Conservation (phyloP, 192 early-diverging fungal species). For the Coemansia asiatica region DNA sequence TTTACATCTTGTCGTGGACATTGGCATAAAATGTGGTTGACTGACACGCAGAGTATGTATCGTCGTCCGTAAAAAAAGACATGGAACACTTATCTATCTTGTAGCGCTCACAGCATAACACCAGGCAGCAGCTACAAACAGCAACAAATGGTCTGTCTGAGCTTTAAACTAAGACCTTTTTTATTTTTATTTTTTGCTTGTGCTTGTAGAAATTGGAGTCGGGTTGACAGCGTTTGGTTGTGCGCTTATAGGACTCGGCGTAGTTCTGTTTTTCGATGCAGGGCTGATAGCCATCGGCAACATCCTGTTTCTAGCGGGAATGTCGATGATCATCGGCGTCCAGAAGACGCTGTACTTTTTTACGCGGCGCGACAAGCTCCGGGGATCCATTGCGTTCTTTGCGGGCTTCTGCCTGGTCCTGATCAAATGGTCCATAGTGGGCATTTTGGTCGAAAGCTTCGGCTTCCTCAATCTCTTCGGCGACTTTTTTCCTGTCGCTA, state of each 20-base stretch:
- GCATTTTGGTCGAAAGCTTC: conserved; percentile 86
- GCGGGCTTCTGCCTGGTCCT: conserved; percentile 86
- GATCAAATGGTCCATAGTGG: conserved; percentile 84
- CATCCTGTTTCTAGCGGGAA: conserved; percentile 86
- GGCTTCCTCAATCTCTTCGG: conserved; percentile 98
- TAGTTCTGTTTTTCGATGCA: conserved; percentile 93
- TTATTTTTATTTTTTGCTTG: background rate
- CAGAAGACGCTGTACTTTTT: conserved; percentile 82
- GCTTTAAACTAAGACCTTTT: background rate
- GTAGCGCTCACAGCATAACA: background rate
- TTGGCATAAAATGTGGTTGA: conserved; percentile 61
- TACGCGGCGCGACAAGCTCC: conserved; percentile 78
- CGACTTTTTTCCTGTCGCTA: conserved; percentile 94
- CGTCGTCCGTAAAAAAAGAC: background rate
- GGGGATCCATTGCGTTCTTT: conserved; percentile 89
- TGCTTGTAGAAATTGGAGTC: conserved; percentile 78
- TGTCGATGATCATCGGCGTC: conserved; percentile 86
- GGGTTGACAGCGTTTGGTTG: conserved; percentile 91
- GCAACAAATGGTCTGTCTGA: too few species aligned
- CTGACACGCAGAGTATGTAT: conserved; percentile 73
- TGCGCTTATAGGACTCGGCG: conserved; percentile 88
- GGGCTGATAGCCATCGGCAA: conserved; percentile 96
- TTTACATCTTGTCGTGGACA: background rate
- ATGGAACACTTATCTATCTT: background rate
- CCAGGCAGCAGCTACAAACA: too few species aligned